A percentile compares a stretch with the other conserved stretches of the same genome.
phyloP scores from a whole-genome alignment of 306 rosid genomes.

The Glycine latifolia region DNA sequence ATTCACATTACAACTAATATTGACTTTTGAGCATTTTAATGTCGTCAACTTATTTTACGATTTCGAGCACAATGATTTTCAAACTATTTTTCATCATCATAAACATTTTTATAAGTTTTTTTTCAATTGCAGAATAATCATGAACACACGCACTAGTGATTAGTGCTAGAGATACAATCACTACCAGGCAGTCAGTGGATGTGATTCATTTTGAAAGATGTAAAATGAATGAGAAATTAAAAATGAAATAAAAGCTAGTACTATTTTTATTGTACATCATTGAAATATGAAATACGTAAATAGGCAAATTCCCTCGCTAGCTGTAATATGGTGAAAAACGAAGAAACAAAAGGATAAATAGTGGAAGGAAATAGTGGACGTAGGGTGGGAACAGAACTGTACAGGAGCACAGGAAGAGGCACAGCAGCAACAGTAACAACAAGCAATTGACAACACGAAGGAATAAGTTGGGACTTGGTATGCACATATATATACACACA shows the following conservation, averaged over 20 bases:
- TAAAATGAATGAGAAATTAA: not conserved
- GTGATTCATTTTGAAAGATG: slow-evolving; percentile 31
- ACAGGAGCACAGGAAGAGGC: not conserved
- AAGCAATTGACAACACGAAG: slow-evolving; percentile 42
- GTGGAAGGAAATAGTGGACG: not conserved
- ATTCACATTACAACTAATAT: no score
- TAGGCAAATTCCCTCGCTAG: not conserved
- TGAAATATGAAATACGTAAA: slow-evolving; percentile 10
- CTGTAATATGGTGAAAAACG: not conserved
- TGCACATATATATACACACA: not conserved
- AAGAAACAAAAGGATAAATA: no score
- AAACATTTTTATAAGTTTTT: not conserved
- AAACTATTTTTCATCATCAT: no score
- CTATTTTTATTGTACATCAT: not conserved
- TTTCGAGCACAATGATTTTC: no score
- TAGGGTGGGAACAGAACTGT: slow-evolving; percentile 32
- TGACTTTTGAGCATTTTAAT: no score
- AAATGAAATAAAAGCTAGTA: not conserved
- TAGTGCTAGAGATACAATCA: slow-evolving; percentile 7
- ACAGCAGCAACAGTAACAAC: not conserved
- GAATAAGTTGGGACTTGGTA: slow-evolving; percentile 18
- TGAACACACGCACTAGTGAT: not conserved
- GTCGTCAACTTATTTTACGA: no score
- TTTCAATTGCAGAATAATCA: not conserved
- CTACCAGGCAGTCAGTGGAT: slow-evolving; percentile 8